phyloP scores from a whole-genome alignment of 2,329 filamentous ascomycete genomes.

The Pseudogymnoascus destructans region DNA sequence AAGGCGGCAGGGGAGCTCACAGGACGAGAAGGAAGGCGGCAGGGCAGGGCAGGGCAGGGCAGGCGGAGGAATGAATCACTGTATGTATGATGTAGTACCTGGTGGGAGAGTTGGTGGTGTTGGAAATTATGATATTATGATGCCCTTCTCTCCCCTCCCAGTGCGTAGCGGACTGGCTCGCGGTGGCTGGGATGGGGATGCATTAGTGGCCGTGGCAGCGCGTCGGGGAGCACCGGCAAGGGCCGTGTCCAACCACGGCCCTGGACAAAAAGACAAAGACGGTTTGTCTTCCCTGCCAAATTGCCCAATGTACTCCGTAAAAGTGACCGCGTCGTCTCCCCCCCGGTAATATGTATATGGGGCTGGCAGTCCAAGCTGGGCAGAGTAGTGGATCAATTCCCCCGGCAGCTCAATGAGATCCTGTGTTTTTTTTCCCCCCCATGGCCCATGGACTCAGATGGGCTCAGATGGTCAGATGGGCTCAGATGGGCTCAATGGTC shows the following conservation, averaged over 20 bases:
- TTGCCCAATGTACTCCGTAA: too few species aligned
- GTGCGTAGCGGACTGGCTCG: not conserved
- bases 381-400: not conserved
- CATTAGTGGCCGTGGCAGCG: constrained; percentile 5
- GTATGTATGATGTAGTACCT: not conserved
- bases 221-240: constrained; percentile 4
- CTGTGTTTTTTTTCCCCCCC: constrained; percentile 1
- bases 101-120: too few species aligned
- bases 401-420: constrained; percentile 3
- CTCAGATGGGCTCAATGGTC: not conserved
- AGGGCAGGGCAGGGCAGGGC: too few species aligned
- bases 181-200: constrained; percentile 7
- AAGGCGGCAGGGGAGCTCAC: not conserved
- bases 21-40: not conserved
- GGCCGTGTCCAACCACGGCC: constrained; percentile 1
- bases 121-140: constrained; percentile 7
- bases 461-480: too few species aligned
- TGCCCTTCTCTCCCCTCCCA: too few species aligned
- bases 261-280: too few species aligned
- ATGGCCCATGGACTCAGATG: too few species aligned
- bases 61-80: not conserved
- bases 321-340: not conserved
- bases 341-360: not conserved
- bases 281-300: too few species aligned
- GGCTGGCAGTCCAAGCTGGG: constrained; percentile 3